phyloP scores from a whole-genome alignment of 495 filamentous ascomycete genomes.

The Articulospora tetracladia region DNA sequence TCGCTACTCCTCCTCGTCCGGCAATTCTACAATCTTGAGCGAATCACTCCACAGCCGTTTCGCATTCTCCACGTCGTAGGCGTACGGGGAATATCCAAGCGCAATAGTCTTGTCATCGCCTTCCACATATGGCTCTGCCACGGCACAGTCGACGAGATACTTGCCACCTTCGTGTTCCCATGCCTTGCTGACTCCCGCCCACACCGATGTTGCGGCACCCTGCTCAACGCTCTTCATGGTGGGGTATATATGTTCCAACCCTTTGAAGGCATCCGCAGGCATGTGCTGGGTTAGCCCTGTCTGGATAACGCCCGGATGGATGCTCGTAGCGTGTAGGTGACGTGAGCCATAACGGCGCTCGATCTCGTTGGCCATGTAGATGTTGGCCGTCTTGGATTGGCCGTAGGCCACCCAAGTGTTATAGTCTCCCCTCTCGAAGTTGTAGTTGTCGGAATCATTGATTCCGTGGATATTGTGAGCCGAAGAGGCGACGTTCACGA shows the following conservation, averaged over 20 bases:
- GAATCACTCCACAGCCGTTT: slow-evolving; percentile 33
- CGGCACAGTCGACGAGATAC: slow-evolving; percentile 33
- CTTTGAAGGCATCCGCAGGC: slow-evolving; percentile 10
- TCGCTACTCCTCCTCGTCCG: background rate
- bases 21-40: slow-evolving; percentile 29
- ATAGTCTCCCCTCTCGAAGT: slow-evolving; percentile 34
- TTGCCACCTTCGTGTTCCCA: slow-evolving; percentile 35
- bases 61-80: slow-evolving; percentile 32
- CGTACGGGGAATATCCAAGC: slow-evolving; percentile 27
- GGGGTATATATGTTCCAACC: slow-evolving; percentile 16
- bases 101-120: slow-evolving; percentile 5
- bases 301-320: slow-evolving; percentile 37
- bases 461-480: slow-evolving; percentile 36
- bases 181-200: slow-evolving; percentile 34
- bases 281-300: slow-evolving; percentile 18
- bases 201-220: slow-evolving; percentile 40
- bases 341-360: slow-evolving; percentile 32
- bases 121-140: slow-evolving; percentile 12
- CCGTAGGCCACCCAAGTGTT: slow-evolving; percentile 38
- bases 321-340: slow-evolving; percentile 29
- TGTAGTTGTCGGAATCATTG: slow-evolving; percentile 38
- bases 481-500: slow-evolving; percentile 33
- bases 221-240: slow-evolving; percentile 33
- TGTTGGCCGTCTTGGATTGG: slow-evolving; percentile 48
- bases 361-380: slow-evolving; percentile 41